Evolutionary conservation across 1,139 yeast species (phyloP).

Genomic region (Yamadazyma taylorii): DNA sequence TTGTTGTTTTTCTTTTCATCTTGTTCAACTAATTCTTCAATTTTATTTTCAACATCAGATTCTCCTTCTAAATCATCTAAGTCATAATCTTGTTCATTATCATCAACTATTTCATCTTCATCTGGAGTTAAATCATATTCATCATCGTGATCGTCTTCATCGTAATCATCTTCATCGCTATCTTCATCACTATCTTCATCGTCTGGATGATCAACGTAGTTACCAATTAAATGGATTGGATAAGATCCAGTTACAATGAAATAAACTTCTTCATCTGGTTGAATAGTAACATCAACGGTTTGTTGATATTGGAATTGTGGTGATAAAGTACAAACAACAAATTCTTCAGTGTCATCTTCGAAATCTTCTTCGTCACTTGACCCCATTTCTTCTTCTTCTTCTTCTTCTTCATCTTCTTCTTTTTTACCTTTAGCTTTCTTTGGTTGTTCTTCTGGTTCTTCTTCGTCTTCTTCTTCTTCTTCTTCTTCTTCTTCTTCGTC

Average conservation of each 20-base stretch:
- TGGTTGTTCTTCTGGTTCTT: slow-evolving; percentile 21
- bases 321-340: slow-evolving; percentile 83
- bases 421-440: slow-evolving; percentile 24
- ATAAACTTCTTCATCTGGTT: slow-evolving; percentile 91
- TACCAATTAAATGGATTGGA: slow-evolving; percentile 90
- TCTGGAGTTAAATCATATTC: slow-evolving; percentile 90
- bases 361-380: slow-evolving; percentile 58
- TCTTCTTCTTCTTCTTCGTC: slow-evolving; percentile 50
- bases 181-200: slow-evolving; percentile 62
- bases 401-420: slow-evolving; percentile 42
- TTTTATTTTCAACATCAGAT: slow-evolving; percentile 55
- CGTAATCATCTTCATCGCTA: slow-evolving; percentile 48
- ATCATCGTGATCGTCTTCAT: slow-evolving; percentile 54
- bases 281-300: slow-evolving; percentile 82
- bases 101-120: slow-evolving; percentile 74
- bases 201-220: slow-evolving; percentile 93
- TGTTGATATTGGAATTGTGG: slow-evolving; percentile 88
- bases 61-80: slow-evolving; percentile 63
- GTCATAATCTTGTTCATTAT: slow-evolving; percentile 32
- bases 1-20: slow-evolving; percentile 40
- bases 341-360: slow-evolving; percentile 67
- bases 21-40: slow-evolving; percentile 62
- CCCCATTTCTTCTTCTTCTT: slow-evolving; percentile 52
- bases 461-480: slow-evolving; percentile 32
- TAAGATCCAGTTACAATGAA: slow-evolving; percentile 96